These are phyloP conservation scores for Chrysosporium keratinophilum DNA, from an alignment of 2,329 filamentous ascomycete genomes.

Conservation along the genomic window DNA sequence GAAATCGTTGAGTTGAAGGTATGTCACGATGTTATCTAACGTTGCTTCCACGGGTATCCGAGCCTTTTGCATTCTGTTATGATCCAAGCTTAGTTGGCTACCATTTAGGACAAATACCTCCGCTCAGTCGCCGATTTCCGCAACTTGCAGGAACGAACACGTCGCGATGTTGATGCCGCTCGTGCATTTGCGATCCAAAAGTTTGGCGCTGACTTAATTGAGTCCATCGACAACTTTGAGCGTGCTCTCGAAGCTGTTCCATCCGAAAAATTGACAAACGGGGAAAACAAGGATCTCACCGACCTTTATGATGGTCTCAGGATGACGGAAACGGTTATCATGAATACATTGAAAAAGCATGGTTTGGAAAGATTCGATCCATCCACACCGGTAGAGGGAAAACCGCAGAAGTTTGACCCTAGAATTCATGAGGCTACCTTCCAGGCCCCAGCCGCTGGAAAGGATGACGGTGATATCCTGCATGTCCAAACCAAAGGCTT, in stretches of 20 bases:
- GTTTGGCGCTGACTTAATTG: constrained; percentile 89
- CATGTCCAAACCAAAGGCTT: constrained; percentile 93
- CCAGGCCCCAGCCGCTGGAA: constrained; percentile 75
- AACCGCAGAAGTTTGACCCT: constrained; percentile 82
- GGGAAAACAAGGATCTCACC: constrained; percentile 58
- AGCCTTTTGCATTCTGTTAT: not conserved
- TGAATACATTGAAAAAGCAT: constrained; percentile 84
- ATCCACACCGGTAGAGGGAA: constrained; percentile 35
- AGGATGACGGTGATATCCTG: constrained; percentile 85
- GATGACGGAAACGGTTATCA: constrained; percentile 87
- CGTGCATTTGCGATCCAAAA: constrained; percentile 88
- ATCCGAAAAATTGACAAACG: constrained; percentile 57
- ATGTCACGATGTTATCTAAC: too few relatives aligned
- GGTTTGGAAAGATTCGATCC: constrained; percentile 85
- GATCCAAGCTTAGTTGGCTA: not conserved
- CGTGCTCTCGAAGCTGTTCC: constrained; percentile 75
- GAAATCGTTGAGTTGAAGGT: constrained; percentile 81
- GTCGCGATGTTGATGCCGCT: constrained; percentile 76
- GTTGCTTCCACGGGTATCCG: constrained; percentile 1
- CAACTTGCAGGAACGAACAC: constrained; percentile 90
- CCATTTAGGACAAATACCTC: constrained; percentile 74
- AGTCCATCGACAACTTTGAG: constrained; percentile 94
- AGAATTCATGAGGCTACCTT: constrained; percentile 96
- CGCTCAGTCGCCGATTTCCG: constrained; percentile 93
- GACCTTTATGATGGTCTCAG: constrained; percentile 80